These are phyloP conservation scores for Aureobasidium mangrovei DNA, from an alignment of 2,329 filamentous ascomycete genomes.

Conservation along the genomic window DNA sequence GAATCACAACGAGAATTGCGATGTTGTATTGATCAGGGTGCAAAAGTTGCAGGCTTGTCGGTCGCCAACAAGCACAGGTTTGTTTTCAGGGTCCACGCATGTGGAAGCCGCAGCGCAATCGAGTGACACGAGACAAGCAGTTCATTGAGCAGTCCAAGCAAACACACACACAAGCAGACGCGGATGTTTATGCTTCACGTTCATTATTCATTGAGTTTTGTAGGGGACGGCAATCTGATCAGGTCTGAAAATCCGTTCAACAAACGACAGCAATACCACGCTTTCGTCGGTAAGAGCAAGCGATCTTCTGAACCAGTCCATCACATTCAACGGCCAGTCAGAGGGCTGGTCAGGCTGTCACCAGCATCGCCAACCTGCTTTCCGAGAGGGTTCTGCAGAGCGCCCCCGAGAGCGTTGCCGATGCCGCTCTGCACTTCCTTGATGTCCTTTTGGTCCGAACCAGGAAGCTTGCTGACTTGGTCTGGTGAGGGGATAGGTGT, in stretches of 20 bases:
- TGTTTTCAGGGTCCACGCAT: slow-evolving; percentile 6
- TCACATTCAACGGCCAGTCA: slow-evolving; percentile 16
- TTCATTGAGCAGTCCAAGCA: not conserved
- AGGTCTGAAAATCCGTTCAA: too few relatives aligned
- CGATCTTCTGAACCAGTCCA: not conserved
- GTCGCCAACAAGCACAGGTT: too few relatives aligned
- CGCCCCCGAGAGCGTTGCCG: slow-evolving; percentile 25
- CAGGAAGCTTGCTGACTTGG: slow-evolving; percentile 22
- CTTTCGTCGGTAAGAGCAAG: too few relatives aligned
- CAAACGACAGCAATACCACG: too few relatives aligned
- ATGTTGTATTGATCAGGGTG: too few relatives aligned
- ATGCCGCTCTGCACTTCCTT: slow-evolving; percentile 28
- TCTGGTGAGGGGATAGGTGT: slow-evolving; percentile 12
- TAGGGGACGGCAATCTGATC: not conserved
- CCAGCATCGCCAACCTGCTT: slow-evolving; percentile 18
- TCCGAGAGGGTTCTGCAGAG: slow-evolving; percentile 31
- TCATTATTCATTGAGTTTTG: not conserved
- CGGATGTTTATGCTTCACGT: too few relatives aligned
- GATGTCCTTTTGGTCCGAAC: slow-evolving; percentile 28
- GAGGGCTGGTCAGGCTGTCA: slow-evolving; percentile 14
- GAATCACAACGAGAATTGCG: too few relatives aligned
- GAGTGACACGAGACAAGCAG: too few relatives aligned
- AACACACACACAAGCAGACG: too few relatives aligned
- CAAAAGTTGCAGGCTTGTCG: too few relatives aligned
- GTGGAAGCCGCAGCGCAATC: too few relatives aligned